phyloP scores from a whole-genome alignment of 2,329 filamentous ascomycete genomes.

The Pseudocercospora vitis region DNA sequence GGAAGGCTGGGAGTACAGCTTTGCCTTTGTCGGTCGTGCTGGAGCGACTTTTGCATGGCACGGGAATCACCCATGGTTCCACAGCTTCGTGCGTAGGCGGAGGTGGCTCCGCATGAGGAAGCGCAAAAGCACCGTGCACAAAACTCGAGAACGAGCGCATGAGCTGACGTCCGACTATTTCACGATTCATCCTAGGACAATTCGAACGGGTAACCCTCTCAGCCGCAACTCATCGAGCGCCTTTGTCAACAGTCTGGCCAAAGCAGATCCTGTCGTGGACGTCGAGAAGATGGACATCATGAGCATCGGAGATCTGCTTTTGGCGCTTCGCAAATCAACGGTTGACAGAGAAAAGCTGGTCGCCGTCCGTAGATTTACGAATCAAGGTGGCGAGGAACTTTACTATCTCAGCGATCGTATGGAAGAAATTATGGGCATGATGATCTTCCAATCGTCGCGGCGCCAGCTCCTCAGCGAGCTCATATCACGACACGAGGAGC shows the following conservation, averaged over 20 bases:
- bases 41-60: slow-evolving; percentile 65
- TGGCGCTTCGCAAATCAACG: slow-evolving; percentile 64
- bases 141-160: slow-evolving; percentile 57
- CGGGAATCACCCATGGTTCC: slow-evolving; percentile 83
- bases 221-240: slow-evolving; percentile 26
- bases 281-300: slow-evolving; percentile 55
- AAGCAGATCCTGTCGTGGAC: slow-evolving; percentile 48
- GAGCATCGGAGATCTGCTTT: slow-evolving; percentile 69
- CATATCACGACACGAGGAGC: slow-evolving; percentile 58
- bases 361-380: slow-evolving; percentile 77
- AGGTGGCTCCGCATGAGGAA: slow-evolving; percentile 83
- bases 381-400: slow-evolving; percentile 72
- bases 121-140: slow-evolving; percentile 54
- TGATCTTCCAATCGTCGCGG: slow-evolving; percentile 87
- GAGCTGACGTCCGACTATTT: slow-evolving; percentile 78
- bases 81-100: slow-evolving; percentile 86
- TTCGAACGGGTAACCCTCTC: slow-evolving; percentile 19
- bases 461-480: slow-evolving; percentile 72
- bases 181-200: slow-evolving; percentile 56
- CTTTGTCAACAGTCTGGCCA: slow-evolving; percentile 17
- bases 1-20: slow-evolving; percentile 94
- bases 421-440: slow-evolving; percentile 79
- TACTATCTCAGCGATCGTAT: slow-evolving; percentile 72
- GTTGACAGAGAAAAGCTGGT: slow-evolving; percentile 93
- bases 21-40: slow-evolving; percentile 65